Conservation (phyloP, 2,329 filamentous ascomycete species). For the Claviceps spartinae region DNA sequence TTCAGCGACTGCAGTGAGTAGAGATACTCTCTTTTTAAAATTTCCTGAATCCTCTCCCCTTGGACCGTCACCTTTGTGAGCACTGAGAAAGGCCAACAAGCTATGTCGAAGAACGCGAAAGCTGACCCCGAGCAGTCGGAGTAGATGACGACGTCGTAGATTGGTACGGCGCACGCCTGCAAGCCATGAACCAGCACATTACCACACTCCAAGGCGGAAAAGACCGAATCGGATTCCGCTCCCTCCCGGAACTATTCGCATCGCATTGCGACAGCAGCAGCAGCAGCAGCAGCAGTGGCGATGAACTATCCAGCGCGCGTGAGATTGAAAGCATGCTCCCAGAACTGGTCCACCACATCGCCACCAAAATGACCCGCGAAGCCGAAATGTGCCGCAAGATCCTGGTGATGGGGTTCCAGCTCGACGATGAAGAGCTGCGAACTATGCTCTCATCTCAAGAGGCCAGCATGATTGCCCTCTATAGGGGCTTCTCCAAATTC, state of each 20-base stretch:
- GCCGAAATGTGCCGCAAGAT: conserved; percentile 20
- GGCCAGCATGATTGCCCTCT: conserved; percentile 31
- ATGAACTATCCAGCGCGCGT: not conserved
- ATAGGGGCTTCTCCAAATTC: conserved; percentile 48
- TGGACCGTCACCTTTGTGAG: not conserved
- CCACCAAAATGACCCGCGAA: conserved; percentile 12
- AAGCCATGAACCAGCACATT: conserved; percentile 21
- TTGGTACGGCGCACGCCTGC: conserved; percentile 22
- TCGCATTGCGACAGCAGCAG: conserved; percentile 1
- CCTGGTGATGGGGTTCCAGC: conserved; percentile 21
- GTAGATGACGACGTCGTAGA: conserved; percentile 30
- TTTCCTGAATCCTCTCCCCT: not conserved
- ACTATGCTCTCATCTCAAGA: conserved; percentile 15
- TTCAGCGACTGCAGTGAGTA: conserved; percentile 26
- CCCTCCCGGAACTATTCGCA: conserved; percentile 19
- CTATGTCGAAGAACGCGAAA: not conserved
- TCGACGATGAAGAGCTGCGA: conserved; percentile 17
- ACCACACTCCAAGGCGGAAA: conserved; percentile 10
- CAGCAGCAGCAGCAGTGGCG: no score
- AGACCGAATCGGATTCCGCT: conserved; percentile 16
- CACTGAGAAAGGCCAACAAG: not conserved
- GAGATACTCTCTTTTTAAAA: conserved; percentile 1
- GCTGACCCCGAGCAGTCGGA: conserved; percentile 17
- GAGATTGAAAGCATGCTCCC: conserved; percentile 23
- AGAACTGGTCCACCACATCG: conserved; percentile 22